These are phyloP conservation scores for Fraxinus latifolia DNA, from an alignment of 305 asterid genomes.

Conservation along the genomic window DNA sequence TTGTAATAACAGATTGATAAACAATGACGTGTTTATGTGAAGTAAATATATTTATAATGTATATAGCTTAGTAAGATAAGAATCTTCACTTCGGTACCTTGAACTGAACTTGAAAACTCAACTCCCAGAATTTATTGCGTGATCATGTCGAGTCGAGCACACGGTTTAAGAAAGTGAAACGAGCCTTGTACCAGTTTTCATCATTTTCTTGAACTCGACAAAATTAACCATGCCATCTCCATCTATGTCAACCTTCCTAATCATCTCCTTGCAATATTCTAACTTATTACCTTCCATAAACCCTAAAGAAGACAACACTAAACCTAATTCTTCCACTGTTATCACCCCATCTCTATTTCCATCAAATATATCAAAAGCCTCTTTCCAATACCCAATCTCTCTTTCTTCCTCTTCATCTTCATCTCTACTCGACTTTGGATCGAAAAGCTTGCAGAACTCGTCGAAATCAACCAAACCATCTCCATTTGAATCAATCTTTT, in stretches of 20 bases:
- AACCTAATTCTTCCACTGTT: slow-evolving; percentile 65
- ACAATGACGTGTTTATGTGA: not conserved
- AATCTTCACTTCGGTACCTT: not conserved
- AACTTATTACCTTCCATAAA: slow-evolving; percentile 54
- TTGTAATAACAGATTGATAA: not conserved
- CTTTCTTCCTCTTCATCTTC: not conserved
- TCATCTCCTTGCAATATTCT: slow-evolving; percentile 74
- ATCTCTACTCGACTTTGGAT: slow-evolving; percentile 28
- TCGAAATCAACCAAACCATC: slow-evolving; percentile 74
- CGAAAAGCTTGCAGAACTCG: slow-evolving; percentile 61
- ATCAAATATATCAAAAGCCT: slow-evolving; percentile 79
- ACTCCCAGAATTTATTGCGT: not conserved
- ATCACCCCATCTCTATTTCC: slow-evolving; percentile 67
- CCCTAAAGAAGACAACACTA: slow-evolving; percentile 61
- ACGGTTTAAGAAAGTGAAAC: slow-evolving; percentile 34
- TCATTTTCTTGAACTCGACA: slow-evolving; percentile 75
- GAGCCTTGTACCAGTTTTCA: slow-evolving; percentile 50
- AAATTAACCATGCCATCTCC: slow-evolving; percentile 87
- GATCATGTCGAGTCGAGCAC: not conserved
- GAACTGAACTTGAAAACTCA: not conserved
- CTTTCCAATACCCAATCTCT: slow-evolving; percentile 42
- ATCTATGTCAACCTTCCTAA: slow-evolving; percentile 62
- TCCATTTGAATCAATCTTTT: slow-evolving; percentile 54
- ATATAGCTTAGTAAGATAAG: not conserved
- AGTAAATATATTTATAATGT: not conserved